These are phyloP conservation scores for Didymosphaeria variabile DNA, from an alignment of 2,329 filamentous ascomycete species.

Conservation along the genomic window DNA sequence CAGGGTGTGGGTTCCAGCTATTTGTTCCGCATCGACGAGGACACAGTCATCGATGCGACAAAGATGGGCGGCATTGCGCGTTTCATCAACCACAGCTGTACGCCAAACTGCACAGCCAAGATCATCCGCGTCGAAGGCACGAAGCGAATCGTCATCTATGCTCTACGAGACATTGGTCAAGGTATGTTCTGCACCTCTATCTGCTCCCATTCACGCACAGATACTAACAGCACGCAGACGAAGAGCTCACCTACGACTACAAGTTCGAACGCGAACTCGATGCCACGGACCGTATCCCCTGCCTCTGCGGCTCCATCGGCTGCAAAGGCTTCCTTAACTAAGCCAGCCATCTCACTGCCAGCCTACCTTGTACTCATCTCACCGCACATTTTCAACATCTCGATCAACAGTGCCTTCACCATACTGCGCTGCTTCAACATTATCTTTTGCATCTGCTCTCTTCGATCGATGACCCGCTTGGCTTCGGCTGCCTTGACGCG, in stretches of 20 bases:
- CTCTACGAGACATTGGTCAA: constrained; percentile 90
- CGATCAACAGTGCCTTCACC: not conserved
- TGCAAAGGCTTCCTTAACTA: constrained; percentile 99
- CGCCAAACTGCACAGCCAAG: constrained; percentile 98
- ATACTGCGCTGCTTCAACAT: constrained; percentile 9
- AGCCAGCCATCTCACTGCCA: constrained; percentile 49
- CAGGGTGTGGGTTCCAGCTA: constrained; percentile 98
- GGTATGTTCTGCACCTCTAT: constrained; percentile 69
- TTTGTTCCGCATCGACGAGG: constrained; percentile 97
- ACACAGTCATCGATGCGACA: constrained; percentile 96
- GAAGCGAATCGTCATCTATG: constrained; percentile 99
- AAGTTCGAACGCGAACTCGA: constrained; percentile 98
- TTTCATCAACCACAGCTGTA: constrained; percentile 99
- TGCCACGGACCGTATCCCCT: constrained; percentile 93
- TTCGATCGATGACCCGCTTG: not conserved
- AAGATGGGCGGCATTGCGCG: constrained; percentile 98
- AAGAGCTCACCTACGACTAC: constrained; percentile 99
- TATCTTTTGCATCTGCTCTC: not conserved
- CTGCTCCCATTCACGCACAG: constrained; percentile 17
- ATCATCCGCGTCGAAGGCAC: constrained; percentile 99
- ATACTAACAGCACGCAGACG: constrained; percentile 68
- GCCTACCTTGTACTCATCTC: not conserved
- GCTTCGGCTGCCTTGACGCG: not conserved
- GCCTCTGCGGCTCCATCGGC: constrained; percentile 91
- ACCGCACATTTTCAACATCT: constrained; percentile 10